phyloP scores from a whole-genome alignment of 257 asterid species.

The Gardenia jasminoides region DNA sequence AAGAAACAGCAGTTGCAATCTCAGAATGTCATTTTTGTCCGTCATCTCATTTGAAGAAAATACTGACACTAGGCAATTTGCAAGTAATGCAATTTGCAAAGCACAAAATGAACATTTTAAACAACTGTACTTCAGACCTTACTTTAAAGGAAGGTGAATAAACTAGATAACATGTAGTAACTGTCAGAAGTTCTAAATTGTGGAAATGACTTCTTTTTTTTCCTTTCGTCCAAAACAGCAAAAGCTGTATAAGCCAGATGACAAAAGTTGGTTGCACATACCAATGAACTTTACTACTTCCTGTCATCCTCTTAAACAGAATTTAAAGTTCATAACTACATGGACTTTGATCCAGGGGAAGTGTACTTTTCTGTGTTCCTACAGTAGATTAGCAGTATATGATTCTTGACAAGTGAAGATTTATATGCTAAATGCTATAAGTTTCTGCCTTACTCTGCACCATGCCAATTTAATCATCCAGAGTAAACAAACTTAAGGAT shows the following conservation, averaged over 20 bases:
- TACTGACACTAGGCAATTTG: too few relatives aligned
- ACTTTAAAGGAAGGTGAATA: too few relatives aligned
- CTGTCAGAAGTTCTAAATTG: not conserved
- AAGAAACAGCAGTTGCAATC: not conserved
- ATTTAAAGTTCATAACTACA: not conserved
- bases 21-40: too few relatives aligned
- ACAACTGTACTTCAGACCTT: too few relatives aligned
- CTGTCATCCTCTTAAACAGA: not conserved
- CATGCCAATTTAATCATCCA: not conserved
- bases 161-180: not conserved
- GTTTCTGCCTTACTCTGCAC: not conserved
- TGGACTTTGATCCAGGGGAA: not conserved
- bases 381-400: too few relatives aligned
- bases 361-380: not conserved
- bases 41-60: too few relatives aligned
- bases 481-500: not conserved
- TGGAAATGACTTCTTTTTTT: not conserved
- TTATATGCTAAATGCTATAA: not conserved
- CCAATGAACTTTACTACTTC: not conserved
- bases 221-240: not conserved
- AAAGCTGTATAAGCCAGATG: not conserved
- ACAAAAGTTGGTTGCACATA: not conserved
- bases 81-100: too few relatives aligned
- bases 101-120: too few relatives aligned
- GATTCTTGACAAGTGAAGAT: not conserved